phyloP scores from a whole-genome alignment of 2,329 filamentous ascomycete species.

The Aspergillus sclerotialis region DNA sequence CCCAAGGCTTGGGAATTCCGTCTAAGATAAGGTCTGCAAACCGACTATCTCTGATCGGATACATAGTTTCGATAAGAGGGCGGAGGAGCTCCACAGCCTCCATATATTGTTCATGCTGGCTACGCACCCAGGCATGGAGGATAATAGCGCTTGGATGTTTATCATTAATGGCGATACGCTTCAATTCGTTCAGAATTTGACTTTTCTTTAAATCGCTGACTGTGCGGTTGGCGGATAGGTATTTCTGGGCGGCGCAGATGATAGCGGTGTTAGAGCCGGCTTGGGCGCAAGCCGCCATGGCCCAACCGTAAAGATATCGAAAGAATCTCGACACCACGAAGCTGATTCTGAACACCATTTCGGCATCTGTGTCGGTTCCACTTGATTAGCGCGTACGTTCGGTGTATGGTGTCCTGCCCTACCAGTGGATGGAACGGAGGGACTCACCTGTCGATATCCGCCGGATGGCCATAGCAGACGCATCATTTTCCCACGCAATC shows the following conservation, averaged over 20 bases:
- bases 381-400: neutral
- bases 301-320: conserved; percentile 12
- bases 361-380: conserved; percentile 10
- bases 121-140: conserved; percentile 21
- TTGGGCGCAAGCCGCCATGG: conserved; percentile 11
- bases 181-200: conserved; percentile 11
- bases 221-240: conserved; percentile 1
- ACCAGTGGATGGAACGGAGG: neutral
- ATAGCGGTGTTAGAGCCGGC: conserved; percentile 16
- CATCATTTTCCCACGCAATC: conserved; percentile 2
- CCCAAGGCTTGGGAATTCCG: neutral
- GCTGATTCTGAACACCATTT: conserved; percentile 19
- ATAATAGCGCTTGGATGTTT: conserved; percentile 22
- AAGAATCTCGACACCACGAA: conserved; percentile 4
- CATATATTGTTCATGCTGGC: conserved; percentile 11
- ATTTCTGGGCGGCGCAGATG: conserved; percentile 7
- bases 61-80: conserved; percentile 16
- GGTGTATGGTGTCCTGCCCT: too few relatives aligned
- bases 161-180: conserved; percentile 15
- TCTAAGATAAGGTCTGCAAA: conserved; percentile 4
- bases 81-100: conserved; percentile 18
- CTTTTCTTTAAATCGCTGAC: conserved; percentile 2
- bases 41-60: conserved; percentile 9
- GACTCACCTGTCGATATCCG: conserved; percentile 6
- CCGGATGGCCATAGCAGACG: conserved; percentile 2